Evolutionary conservation across 2,329 filamentous ascomycete species (phyloP), one percentile per base, ranked within the genome.

Genomic region (Microthyrium microscopicum): DNA sequence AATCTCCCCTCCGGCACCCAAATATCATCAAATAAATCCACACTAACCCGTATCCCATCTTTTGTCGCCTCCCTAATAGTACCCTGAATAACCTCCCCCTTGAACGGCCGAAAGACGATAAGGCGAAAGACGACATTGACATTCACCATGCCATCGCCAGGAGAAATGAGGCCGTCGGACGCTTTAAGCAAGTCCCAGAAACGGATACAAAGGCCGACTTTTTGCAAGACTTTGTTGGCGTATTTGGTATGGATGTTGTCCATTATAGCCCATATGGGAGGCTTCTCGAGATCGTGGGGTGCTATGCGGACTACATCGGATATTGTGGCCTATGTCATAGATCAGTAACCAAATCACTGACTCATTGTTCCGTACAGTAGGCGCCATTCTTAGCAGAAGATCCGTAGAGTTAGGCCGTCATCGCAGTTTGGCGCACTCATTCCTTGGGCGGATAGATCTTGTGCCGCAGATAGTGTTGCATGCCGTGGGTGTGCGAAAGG

Each of bases 191-290:
- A 63, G 51, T 95, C 89, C 59, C 89, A 94, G 46, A 98, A 72
- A 50, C 81, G 87, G 44, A 98, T 77, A 50, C 84, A 94, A 4
- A 98, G 73, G 8, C 89, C 89, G 38, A 95, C 76, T 50, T 89
- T 89, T 52, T 93, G 87, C 40, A 98, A 83, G 16, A 84, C 79
- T 57, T 87, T 89, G 60, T 98, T 94, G 39, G 87, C 75, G 56
- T 94, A 98, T 58, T 98, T 98, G 41, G 75, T 68, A 53, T 98
- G 95, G 59, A 98, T 89, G 47, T 89, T 89, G 60, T 98, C 85
- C 57, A 94, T 84, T 41, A 98, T 82, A 1, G 84, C 83, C 41
- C 84, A 70, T 20, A 73, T 69, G 49, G 81, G 91, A 39, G 73
- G 66, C 55, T 89, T 89, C 40, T 74, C 69, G 51, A 95, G 93